phyloP scores from a whole-genome alignment of 140 eudicot genomes.

The Erigeron philadelphicus region DNA sequence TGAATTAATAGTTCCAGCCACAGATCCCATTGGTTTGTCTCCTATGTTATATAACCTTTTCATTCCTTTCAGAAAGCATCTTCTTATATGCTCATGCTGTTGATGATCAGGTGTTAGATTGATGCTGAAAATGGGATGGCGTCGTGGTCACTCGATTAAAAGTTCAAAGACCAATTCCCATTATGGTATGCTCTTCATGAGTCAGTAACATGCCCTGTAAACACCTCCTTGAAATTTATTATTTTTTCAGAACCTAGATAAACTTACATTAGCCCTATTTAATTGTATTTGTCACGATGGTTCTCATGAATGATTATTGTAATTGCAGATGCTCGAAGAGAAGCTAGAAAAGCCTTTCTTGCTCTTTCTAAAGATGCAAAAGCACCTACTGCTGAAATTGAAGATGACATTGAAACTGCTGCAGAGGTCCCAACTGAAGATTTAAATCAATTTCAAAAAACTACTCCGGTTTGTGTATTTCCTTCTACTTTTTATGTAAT shows the following conservation, averaged over 20 bases:
- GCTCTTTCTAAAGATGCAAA: slow-evolving; percentile 58
- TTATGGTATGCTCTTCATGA: slow-evolving; percentile 46
- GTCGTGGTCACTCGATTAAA: slow-evolving; percentile 76
- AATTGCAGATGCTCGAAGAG: slow-evolving; percentile 69
- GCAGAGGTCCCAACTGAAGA: slow-evolving; percentile 38
- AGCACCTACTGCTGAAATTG: slow-evolving; percentile 34
- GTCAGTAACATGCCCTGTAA: slow-evolving; percentile 15
- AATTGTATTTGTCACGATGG: slow-evolving; percentile 7
- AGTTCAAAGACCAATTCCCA: slow-evolving; percentile 44
- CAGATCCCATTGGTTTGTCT: slow-evolving; percentile 81
- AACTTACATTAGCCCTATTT: background rate
- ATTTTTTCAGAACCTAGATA: background rate
- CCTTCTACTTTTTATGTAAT: slow-evolving; percentile 9
- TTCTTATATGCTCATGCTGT: slow-evolving; percentile 22
- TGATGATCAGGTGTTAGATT: slow-evolving; percentile 62
- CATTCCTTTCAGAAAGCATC: background rate
- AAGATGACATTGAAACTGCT: slow-evolving; percentile 27
- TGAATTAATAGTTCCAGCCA: slow-evolving; percentile 76
- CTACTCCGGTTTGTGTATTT: slow-evolving; percentile 49
- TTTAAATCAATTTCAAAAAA: slow-evolving; percentile 40
- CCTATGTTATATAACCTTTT: background rate
- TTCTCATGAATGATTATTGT: slow-evolving; percentile 17
- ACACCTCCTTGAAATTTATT: slow-evolving; percentile 22
- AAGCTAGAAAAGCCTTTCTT: slow-evolving; percentile 88
- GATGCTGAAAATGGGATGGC: slow-evolving; percentile 98